Evolutionary conservation across 192 early-diverging fungal genomes (phyloP), one percentile per base, ranked within the genome.

Genomic region (Coemansia guatemalensis): DNA sequence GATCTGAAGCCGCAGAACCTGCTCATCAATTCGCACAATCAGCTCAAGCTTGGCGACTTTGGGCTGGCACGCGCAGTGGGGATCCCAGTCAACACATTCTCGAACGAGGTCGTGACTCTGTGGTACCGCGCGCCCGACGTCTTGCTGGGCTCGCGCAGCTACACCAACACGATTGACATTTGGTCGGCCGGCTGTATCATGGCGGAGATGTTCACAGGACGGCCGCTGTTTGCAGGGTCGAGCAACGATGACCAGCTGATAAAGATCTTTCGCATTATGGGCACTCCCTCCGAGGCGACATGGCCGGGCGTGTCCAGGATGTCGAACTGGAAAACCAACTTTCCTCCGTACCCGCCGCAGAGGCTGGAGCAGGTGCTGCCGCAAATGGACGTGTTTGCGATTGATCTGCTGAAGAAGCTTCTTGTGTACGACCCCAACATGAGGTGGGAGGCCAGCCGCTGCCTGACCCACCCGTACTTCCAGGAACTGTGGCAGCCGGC

Each of bases 141-240:
- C n/a, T 84, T 99, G 12, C 84, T 99, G 30, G 96, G 96, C 14
- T 97, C 95, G 47, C 86, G 93, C 58, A 92, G 89, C 69, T 99
- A 99, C 81, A 88, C 89, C 18, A 97, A 91, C 8, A 92, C 93
- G 22, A 97, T 99, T 63, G 96, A 99, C 67, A 95, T 99, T 27
- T 99, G 96, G 96, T 94, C 92, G 29, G 91, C 90, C 12, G 96
- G 96, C 41, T 99, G 96, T 75, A 99, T 99, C 72, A 95, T 99
- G 92, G 96, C 96, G 20, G 92, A 93, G 68, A 93, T 92, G 90
- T 90, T 82, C 66, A 85, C 88, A 6, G 91, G 91, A 0, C 75
- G 88, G 27, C 90, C 91, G 9, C 78, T 93, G 54, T 93, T 92
- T 69, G 88, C 92, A 11, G 92, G 92, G 56, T 88, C 86, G 26